These are phyloP conservation scores for Agastache rugosa DNA, from an alignment of 257 asterid species.

Conservation along the genomic window DNA sequence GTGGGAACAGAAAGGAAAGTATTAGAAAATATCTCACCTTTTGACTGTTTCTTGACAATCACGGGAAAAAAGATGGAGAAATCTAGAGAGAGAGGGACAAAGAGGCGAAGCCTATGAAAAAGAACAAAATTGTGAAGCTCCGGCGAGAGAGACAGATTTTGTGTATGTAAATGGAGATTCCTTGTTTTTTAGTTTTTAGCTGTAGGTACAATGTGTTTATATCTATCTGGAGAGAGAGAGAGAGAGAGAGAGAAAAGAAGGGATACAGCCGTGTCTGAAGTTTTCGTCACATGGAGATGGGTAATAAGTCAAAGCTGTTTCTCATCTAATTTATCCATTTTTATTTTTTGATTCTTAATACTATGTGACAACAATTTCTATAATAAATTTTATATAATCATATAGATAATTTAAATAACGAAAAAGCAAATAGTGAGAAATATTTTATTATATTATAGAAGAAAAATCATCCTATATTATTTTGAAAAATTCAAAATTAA, in stretches of 20 bases:
- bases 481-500: neutral
- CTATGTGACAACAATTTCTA: neutral
- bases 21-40: constrained; percentile 39
- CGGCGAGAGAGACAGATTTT: constrained; percentile 39
- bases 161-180: constrained; percentile 9
- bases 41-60: constrained; percentile 33
- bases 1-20: constrained; percentile 24
- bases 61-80: neutral
- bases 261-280: neutral
- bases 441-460: neutral
- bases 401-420: neutral
- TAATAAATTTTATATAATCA: neutral
- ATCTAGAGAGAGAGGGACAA: constrained; percentile 34
- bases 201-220: constrained; percentile 24
- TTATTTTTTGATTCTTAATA: neutral
- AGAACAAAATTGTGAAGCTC: constrained; percentile 38
- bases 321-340: neutral
- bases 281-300: constrained; percentile 24
- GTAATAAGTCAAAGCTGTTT: constrained; percentile 18
- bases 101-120: constrained; percentile 28
- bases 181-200: constrained; percentile 28
- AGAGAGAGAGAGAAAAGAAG: constrained; percentile 11
- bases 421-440: neutral
- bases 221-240: constrained; percentile 8
- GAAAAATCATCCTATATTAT: neutral